Evolutionary conservation across 1,139 yeast genomes (phyloP).

Genomic region (Yamadazyma atmosphaerica): DNA sequence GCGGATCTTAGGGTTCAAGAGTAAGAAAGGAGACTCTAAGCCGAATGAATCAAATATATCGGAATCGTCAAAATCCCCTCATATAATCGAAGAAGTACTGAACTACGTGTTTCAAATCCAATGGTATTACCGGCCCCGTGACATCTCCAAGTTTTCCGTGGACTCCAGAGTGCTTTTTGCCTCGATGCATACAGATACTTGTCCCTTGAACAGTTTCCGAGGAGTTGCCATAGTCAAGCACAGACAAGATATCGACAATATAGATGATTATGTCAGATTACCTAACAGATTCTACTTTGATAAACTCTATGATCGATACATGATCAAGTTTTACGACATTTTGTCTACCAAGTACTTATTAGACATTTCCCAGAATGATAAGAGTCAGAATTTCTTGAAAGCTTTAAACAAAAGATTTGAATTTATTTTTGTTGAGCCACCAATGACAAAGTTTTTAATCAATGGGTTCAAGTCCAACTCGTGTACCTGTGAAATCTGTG

Average conservation of each 20-base stretch:
- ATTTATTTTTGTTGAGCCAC: constrained; percentile 75
- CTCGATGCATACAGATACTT: constrained; percentile 82
- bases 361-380: constrained; percentile 23
- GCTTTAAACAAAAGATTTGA: constrained; percentile 70
- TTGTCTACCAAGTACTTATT: constrained; percentile 18
- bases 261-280: constrained; percentile 51
- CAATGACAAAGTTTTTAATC: constrained; percentile 63
- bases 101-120: constrained; percentile 69
- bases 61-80: not conserved
- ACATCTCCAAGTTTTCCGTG: constrained; percentile 63
- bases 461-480: constrained; percentile 57
- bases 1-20: constrained; percentile 73
- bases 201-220: constrained; percentile 75
- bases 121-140: constrained; percentile 92
- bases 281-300: constrained; percentile 86
- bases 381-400: constrained; percentile 53
- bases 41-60: constrained; percentile 3
- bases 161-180: constrained; percentile 81
- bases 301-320: constrained; percentile 82
- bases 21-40: too few relatives aligned
- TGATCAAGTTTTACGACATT: constrained; percentile 80
- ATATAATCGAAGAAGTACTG: constrained; percentile 35
- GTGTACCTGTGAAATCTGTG: constrained; percentile 67
- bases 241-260: constrained; percentile 60
- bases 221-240: constrained; percentile 76